phyloP scores from a whole-genome alignment of 495 filamentous ascomycete species.

The Cercophora newfieldiana region DNA sequence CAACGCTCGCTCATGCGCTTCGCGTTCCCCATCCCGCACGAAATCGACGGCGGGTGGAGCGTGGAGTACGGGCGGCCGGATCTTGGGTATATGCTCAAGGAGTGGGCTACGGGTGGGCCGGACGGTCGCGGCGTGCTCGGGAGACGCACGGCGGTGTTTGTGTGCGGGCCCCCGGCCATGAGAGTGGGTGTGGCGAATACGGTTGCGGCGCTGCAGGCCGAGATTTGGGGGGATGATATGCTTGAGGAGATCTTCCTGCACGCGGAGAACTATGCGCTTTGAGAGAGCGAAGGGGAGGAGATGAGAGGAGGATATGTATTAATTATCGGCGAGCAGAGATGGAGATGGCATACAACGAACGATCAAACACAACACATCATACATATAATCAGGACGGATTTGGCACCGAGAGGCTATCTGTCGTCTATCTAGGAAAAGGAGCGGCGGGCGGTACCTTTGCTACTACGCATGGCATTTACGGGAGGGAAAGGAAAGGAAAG shows the following conservation, averaged over 20 bases:
- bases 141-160: slow-evolving; percentile 84
- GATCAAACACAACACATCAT: slow-evolving; percentile 1
- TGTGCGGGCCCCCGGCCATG: slow-evolving; percentile 88
- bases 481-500: not conserved
- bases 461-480: slow-evolving; percentile 3
- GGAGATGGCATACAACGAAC: not conserved
- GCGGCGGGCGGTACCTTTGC: not conserved
- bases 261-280: slow-evolving; percentile 91
- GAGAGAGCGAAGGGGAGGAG: no score
- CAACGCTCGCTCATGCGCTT: slow-evolving; percentile 84
- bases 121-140: slow-evolving; percentile 69
- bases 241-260: slow-evolving; percentile 93
- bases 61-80: slow-evolving; percentile 94
- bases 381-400: not conserved
- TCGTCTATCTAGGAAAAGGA: no score
- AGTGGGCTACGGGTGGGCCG: slow-evolving; percentile 64
- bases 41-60: slow-evolving; percentile 78
- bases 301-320: not conserved
- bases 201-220: slow-evolving; percentile 77
- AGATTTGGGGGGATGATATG: slow-evolving; percentile 73
- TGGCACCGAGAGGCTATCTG: no score
- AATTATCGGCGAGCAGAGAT: not conserved
- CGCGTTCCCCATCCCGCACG: slow-evolving; percentile 67
- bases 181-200: slow-evolving; percentile 79
- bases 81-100: slow-evolving; percentile 76